These are phyloP conservation scores for Coccomyxa sp. DNA, from an alignment of 139 green algal species.

Conservation along the genomic window DNA sequence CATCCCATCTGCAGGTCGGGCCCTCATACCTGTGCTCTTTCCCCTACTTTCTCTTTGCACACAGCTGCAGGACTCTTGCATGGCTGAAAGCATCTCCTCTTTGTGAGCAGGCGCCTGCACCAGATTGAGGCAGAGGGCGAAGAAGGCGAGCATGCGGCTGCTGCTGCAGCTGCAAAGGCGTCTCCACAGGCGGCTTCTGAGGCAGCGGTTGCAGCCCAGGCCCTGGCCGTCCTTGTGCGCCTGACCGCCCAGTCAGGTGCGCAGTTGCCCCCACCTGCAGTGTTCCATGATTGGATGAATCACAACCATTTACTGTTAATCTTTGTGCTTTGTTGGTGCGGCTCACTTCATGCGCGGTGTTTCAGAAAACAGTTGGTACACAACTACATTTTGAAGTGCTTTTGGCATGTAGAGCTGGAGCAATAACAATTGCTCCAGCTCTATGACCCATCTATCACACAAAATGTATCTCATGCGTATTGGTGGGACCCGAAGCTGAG, in stretches of 20 bases:
- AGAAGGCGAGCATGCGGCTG: not conserved
- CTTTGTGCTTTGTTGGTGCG: no score
- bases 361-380: no score
- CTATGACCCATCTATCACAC: no score
- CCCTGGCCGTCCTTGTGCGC: constrained; percentile 51
- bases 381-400: no score
- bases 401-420: no score
- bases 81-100: not conserved
- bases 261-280: not conserved
- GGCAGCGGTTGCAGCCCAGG: constrained; percentile 27
- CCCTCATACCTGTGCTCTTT: not conserved
- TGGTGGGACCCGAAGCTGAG: no score
- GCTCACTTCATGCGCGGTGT: no score
- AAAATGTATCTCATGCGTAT: no score
- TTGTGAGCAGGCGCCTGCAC: constrained; percentile 17
- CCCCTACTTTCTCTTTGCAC: not conserved
- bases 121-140: not conserved
- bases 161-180: not conserved
- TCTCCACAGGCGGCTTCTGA: not conserved
- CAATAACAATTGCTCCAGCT: no score
- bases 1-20: constrained; percentile 25
- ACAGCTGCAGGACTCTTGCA: not conserved
- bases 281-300: no score
- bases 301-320: no score
- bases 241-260: constrained; percentile 49